Percentiles rank a stretch among this genome's conserved stretches.
phyloP scores from a whole-genome alignment of 768 basidiomycete genomes.

The Termitomyces sp. region DNA sequence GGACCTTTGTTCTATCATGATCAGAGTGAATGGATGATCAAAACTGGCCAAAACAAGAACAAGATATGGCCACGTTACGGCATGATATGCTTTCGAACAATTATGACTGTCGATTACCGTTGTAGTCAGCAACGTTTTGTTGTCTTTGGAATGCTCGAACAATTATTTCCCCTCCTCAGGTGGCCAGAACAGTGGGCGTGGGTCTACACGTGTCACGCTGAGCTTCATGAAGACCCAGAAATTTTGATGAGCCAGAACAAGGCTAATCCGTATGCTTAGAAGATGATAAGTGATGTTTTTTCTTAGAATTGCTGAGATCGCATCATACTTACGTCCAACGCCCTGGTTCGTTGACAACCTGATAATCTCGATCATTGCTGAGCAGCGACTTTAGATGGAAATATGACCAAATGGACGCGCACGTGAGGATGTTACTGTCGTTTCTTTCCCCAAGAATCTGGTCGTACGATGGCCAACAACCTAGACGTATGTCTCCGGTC shows the following conservation, averaged over 20 bases:
- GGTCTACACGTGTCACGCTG: too few species aligned
- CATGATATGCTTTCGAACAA: slow-evolving; percentile 2
- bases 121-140: not conserved
- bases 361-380: too few species aligned
- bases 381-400: not conserved
- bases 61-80: not conserved
- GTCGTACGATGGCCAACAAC: slow-evolving; percentile 37
- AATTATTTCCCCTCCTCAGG: not conserved
- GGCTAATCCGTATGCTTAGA: not conserved
- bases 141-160: not conserved
- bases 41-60: slow-evolving; percentile 16
- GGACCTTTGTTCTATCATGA: slow-evolving; percentile 21
- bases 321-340: not conserved
- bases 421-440: not conserved
- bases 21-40: slow-evolving; percentile 14
- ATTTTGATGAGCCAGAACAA: too few species aligned
- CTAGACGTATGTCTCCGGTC: slow-evolving; percentile 41
- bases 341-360: not conserved
- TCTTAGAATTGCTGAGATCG: not conserved
- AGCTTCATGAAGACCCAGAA: not conserved
- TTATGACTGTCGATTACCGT: not conserved
- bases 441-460: not conserved
- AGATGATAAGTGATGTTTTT: too few species aligned
- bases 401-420: not conserved
- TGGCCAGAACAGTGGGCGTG: not conserved